phyloP scores from a whole-genome alignment of 352 stramenopile species.

The Thalassiosira mediterranea region DNA sequence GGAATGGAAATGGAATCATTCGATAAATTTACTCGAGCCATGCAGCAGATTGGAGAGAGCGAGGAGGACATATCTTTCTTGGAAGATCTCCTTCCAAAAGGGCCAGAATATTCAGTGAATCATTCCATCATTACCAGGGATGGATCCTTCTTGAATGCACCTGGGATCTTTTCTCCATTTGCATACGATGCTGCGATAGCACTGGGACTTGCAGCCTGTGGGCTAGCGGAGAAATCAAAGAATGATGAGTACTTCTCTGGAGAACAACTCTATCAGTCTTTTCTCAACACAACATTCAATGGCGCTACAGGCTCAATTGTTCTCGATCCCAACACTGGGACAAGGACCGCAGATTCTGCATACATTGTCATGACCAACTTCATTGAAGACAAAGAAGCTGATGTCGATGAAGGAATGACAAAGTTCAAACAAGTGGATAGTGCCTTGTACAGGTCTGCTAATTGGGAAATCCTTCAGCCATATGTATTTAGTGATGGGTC shows the following conservation, averaged over 20 bases:
- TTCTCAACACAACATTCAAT: constrained; percentile 47
- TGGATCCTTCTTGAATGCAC: neutral
- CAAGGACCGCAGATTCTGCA: constrained; percentile 38
- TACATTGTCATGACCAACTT: constrained; percentile 56
- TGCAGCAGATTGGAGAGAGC: constrained; percentile 44
- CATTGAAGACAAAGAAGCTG: constrained; percentile 27
- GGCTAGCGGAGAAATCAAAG: constrained; percentile 3
- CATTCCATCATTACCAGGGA: neutral
- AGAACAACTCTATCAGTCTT: constrained; percentile 39
- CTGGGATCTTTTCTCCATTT: constrained; percentile 22
- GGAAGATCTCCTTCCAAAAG: constrained; percentile 27
- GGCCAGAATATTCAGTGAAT: too few relatives aligned
- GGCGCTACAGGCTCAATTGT: constrained; percentile 49
- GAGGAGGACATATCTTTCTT: constrained; percentile 55
- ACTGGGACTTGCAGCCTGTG: constrained; percentile 62
- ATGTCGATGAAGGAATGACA: neutral
- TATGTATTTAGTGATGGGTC: constrained; percentile 12
- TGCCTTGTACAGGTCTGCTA: neutral
- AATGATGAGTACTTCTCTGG: constrained; percentile 44
- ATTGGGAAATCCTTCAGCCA: neutral
- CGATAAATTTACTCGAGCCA: constrained; percentile 32
- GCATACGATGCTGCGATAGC: constrained; percentile 60
- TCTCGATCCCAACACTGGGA: constrained; percentile 59
- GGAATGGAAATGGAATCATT: constrained; percentile 47
- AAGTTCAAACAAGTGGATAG: constrained; percentile 6